These are phyloP conservation scores for Ophiostoma ulmi DNA, from an alignment of 2,329 filamentous ascomycete species.

Conservation along the genomic window DNA sequence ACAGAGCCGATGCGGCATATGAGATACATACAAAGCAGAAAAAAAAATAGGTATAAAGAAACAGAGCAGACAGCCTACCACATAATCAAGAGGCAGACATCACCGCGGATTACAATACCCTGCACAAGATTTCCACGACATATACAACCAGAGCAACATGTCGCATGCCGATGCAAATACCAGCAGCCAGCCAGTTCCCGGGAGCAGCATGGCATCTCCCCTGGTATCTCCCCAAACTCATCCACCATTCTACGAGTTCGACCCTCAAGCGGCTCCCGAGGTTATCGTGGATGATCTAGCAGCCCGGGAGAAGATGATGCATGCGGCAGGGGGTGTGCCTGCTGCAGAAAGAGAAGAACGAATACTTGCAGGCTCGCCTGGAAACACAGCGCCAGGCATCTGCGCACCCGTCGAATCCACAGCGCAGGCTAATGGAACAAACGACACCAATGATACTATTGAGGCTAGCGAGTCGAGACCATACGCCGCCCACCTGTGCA, in stretches of 20 bases:
- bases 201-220: not conserved
- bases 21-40: not conserved
- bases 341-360: not conserved
- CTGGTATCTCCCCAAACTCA: too few species aligned
- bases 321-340: not conserved
- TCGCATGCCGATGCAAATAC: not conserved
- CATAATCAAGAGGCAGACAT: not conserved
- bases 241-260: constrained; percentile 20
- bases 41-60: not conserved
- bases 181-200: not conserved
- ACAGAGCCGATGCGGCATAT: not conserved
- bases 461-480: not conserved
- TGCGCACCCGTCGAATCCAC: too few species aligned
- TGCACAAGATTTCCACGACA: not conserved
- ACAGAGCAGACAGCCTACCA: not conserved
- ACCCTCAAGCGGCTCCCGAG: constrained; percentile 17
- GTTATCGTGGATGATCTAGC: not conserved
- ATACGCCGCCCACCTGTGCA: not conserved
- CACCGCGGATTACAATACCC: not conserved
- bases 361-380: not conserved
- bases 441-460: too few species aligned
- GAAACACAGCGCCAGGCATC: not conserved
- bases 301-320: not conserved
- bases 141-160: not conserved
- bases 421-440: not conserved